These are phyloP conservation scores for Phlebopus sp. DNA, from an alignment of 1,284 basidiomycete genomes.

Conservation along the genomic window DNA sequence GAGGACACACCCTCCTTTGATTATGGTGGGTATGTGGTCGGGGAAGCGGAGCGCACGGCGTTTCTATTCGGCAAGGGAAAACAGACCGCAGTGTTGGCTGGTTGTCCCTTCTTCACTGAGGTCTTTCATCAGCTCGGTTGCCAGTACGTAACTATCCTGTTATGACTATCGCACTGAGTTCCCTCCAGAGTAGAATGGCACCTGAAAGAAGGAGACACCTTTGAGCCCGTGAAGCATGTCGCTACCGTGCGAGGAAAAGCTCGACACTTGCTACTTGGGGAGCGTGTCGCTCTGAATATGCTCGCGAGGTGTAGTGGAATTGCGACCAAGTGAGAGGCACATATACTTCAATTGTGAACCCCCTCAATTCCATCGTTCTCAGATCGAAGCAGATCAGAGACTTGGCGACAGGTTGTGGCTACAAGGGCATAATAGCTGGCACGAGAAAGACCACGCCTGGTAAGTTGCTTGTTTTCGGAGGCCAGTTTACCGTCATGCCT, in stretches of 20 bases:
- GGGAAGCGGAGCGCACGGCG: slow-evolving; percentile 84
- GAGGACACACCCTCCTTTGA: slow-evolving; percentile 98
- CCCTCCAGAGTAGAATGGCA: slow-evolving; percentile 87
- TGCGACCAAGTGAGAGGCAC: slow-evolving; percentile 75
- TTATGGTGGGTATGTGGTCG: slow-evolving; percentile 96
- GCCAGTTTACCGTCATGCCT: slow-evolving; percentile 29
- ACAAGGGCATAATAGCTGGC: slow-evolving; percentile 88
- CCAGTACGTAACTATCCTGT: slow-evolving; percentile 55
- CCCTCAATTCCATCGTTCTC: slow-evolving; percentile 8
- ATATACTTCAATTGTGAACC: not conserved
- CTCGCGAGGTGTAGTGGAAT: slow-evolving; percentile 96
- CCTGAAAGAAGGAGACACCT: slow-evolving; percentile 76
- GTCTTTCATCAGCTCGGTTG: slow-evolving; percentile 90
- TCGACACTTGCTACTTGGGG: slow-evolving; percentile 87
- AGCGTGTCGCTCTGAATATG: slow-evolving; percentile 92
- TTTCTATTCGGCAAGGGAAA: slow-evolving; percentile 87
- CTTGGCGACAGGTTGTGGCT: slow-evolving; percentile 78
- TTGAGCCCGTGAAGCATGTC: slow-evolving; percentile 82
- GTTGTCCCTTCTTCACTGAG: slow-evolving; percentile 94
- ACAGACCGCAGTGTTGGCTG: slow-evolving; percentile 80
- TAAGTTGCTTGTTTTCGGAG: slow-evolving; percentile 23
- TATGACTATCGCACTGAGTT: not conserved
- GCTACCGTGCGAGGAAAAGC: slow-evolving; percentile 92
- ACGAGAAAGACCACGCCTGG: slow-evolving; percentile 99
- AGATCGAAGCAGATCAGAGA: slow-evolving; percentile 83